Evolutionary conservation across 169 alveolate species (phyloP), one percentile per base, ranked within the genome.

Genomic region (Plasmodium blacklocki): DNA sequence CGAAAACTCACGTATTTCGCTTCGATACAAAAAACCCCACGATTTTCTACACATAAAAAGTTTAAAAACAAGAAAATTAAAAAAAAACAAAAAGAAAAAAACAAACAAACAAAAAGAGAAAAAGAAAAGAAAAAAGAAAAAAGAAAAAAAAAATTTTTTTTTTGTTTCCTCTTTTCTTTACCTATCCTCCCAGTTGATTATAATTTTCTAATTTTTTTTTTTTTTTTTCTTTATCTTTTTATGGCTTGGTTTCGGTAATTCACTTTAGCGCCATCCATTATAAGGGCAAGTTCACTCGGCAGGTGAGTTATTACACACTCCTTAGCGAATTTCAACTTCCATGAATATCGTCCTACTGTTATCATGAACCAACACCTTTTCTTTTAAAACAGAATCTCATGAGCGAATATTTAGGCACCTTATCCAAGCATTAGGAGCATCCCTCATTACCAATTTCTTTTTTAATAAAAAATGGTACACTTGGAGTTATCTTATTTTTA

Each of bases 281-380:
- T 95, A 96, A 92, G 97, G 96, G 97, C 97, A 93, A 94, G 92
- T 93, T 88, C 96, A 95, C 93, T 95, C 97, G 97, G 97, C 94
- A 93, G 97, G 98, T 95, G 97, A 94, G 97, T 94, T 95, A 95
- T 89, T 94, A 95, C 98, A 94, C 98, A 95, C 97, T 95, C 96
- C 98, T 96, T 95, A 93, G 97, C 97, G 98, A 97, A 94, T 96
- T 90, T 94, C 97, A 93, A 95, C 97, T 95, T 96, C 97, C 95
- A 94, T 94, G 97, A 94, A 96, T 95, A 95, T 98, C 97, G 97
- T 93, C 97, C 98, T 95, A 96, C 97, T 94, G 98, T 95, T 95
- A 88, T 87, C 76, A 94, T 93, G 95, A 93, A 94, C 88, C 97
- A 93, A 95, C 97, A 94, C 97, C 97, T 93, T 95, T 93, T 92